phyloP scores from a whole-genome alignment of 164 flowering plant species.

The Magnolia officinalis region DNA sequence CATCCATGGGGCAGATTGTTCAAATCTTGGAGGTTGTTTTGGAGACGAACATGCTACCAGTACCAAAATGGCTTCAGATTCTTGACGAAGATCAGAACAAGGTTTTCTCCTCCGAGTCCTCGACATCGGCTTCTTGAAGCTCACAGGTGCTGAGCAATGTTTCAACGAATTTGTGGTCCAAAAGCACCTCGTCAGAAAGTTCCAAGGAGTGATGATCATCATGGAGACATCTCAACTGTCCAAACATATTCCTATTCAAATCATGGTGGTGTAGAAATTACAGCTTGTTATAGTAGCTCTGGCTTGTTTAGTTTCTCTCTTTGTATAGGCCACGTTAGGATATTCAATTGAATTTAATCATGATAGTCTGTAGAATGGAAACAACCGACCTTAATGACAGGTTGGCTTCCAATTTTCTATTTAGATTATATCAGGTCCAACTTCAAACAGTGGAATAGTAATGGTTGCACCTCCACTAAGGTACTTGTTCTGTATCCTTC shows the following conservation, averaged over 20 bases:
- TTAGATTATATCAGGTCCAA: no score
- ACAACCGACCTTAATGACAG: no score
- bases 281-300: no score
- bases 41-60: constrained; percentile 30
- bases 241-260: neutral
- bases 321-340: no score
- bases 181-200: neutral
- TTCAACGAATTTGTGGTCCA: neutral
- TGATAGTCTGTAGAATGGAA: no score
- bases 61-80: constrained; percentile 28
- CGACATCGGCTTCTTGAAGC: neutral
- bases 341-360: no score
- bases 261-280: neutral
- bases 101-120: neutral
- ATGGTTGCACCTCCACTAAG: no score
- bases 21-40: constrained; percentile 33
- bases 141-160: neutral
- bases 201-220: neutral
- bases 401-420: no score
- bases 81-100: constrained; percentile 13
- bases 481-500: no score
- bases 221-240: neutral
- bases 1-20: constrained; percentile 30
- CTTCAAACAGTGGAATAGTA: no score
- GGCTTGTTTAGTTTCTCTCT: no score